A percentile compares a stretch with the other conserved stretches of the same genome.
These are phyloP conservation scores for Colletotrichum sp. DNA, from an alignment of 2,329 filamentous ascomycete genomes.

Conservation along the genomic window DNA sequence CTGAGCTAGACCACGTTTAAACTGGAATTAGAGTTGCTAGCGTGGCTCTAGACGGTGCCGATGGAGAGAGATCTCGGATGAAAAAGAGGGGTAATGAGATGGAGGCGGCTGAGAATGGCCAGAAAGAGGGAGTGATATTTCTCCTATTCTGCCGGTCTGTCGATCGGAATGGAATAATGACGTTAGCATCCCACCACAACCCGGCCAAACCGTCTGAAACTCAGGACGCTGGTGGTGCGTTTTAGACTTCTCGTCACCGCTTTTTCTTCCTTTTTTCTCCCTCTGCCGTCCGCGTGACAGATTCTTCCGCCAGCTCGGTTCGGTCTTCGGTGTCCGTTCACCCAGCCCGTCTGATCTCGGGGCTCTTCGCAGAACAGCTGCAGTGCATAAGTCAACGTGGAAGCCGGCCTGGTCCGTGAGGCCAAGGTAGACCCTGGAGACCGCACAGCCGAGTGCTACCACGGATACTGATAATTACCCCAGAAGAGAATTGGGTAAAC, in stretches of 20 bases:
- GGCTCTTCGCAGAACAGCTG: neutral
- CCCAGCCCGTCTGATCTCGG: neutral
- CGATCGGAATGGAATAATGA: neutral
- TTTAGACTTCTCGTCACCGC: neutral
- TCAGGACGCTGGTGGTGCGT: neutral
- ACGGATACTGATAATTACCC: neutral
- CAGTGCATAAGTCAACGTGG: neutral
- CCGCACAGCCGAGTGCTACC: neutral
- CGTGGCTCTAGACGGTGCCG: neutral
- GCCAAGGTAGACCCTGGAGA: neutral
- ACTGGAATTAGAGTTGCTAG: neutral
- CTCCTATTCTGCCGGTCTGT: neutral
- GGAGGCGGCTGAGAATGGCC: neutral
- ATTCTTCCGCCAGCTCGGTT: neutral
- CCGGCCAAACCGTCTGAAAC: neutral
- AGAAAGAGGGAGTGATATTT: neutral
- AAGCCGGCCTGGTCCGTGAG: neutral
- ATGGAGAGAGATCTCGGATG: neutral
- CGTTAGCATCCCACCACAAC: neutral
- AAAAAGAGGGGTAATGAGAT: conserved; percentile 1
- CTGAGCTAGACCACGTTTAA: neutral
- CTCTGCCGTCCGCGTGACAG: neutral
- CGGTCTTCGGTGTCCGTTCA: neutral
- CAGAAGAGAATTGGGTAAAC: neutral
- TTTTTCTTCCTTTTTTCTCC: neutral